phyloP scores from a whole-genome alignment of 441 rosid species.

The Jatropha podagrica region DNA sequence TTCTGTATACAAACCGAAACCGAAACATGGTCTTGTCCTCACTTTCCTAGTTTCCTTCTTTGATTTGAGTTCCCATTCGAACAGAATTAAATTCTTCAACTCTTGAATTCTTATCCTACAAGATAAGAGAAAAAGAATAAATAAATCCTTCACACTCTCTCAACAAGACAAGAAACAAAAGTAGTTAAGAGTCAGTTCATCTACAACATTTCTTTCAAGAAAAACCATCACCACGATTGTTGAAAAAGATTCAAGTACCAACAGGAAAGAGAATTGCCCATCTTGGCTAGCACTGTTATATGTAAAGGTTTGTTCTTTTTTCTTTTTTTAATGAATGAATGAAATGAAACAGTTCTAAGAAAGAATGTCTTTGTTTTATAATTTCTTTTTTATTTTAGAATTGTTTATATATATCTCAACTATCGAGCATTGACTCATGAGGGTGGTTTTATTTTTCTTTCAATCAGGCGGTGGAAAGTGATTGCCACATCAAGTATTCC shows the following conservation, averaged over 20 bases:
- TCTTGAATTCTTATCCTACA: background rate
- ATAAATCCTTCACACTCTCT: background rate
- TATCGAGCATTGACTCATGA: slow-evolving; percentile 20
- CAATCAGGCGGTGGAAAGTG: slow-evolving; percentile 20
- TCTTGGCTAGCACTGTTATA: background rate
- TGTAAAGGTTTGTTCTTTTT: slow-evolving; percentile 10
- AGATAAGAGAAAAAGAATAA: background rate
- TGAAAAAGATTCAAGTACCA: slow-evolving; percentile 4
- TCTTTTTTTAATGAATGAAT: background rate
- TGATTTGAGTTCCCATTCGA: background rate
- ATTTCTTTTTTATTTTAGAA: background rate
- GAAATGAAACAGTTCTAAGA: background rate
- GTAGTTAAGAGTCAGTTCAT: slow-evolving; percentile 22
- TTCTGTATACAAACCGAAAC: background rate
- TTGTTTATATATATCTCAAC: background rate
- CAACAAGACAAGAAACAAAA: slow-evolving; percentile 4
- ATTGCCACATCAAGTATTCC: slow-evolving; percentile 13
- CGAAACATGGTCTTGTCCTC: background rate
- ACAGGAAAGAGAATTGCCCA: too few species aligned
- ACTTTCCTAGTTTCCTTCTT: background rate
- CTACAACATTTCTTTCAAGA: background rate
- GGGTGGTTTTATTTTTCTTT: background rate
- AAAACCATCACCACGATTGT: background rate
- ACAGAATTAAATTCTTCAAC: slow-evolving; percentile 4
- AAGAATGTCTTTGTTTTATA: background rate